Base-by-base conservation (phyloP, 371 early-diverging fungal genomes). In the Rhizopus delemar region DNA sequence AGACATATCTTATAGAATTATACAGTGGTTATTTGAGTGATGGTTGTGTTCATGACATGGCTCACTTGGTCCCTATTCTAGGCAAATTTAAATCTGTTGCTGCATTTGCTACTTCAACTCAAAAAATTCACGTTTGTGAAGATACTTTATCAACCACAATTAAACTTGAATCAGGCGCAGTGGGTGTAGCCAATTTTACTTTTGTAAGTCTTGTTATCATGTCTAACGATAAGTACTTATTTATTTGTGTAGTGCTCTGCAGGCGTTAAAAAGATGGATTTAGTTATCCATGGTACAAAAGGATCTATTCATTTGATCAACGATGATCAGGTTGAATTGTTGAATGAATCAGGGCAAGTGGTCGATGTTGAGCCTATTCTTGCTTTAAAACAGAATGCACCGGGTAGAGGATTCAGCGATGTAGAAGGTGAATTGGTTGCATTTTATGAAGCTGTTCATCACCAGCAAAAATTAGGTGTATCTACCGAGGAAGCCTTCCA, bases 21-120 rank as follows among this genome's bases (percentile, higher is more conserved):
- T 22, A 22, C 60, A 77, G 78, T n/a, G 80, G 80, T 1, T 80
- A 80, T 53, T 62, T 80, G 11, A 77, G 77, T 56, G 80, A 80
- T 60, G 80, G 80, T 7, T 71, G 77, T 58, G 80, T 80, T 5
- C 80, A 80, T 56, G 75, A 80, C 46, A 66, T 80, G 70, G 74
- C 74, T n/a, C 77, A 76, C 49, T 55, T 80, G 34, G 48, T 75
- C 4, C 73, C 72, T 31, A 72, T 77, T n/a, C 52, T 80, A 8
- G 80, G 80, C 15, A 39, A 60, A 13, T 71, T 80, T 43, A 59
- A 68, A 6, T 56, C 66, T 45, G 77, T 80, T 15, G 63, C 57
- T 56, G 75, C 77, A 5, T 73, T 80, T 62, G 65, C 77, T n/a
- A 71, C 73, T 8, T 60, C 69, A 54, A 66, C 66, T 49, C 61